Percentiles rank a stretch among this genome's conserved stretches.
Conservation (phyloP, 2,329 filamentous ascomycete genomes). For the Penicillium sp. region DNA sequence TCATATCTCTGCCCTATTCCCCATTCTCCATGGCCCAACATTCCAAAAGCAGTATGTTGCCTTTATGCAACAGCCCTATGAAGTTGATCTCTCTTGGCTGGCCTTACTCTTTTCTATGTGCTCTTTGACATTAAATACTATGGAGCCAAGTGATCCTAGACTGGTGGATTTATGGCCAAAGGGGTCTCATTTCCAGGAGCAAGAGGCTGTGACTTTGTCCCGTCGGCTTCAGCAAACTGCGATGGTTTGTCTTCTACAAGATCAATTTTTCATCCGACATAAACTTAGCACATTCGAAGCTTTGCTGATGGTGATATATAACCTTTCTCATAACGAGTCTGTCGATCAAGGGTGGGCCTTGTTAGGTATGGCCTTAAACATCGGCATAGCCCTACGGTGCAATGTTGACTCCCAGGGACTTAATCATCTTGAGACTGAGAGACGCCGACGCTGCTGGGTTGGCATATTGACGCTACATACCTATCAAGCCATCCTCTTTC, state of each 20-base stretch:
- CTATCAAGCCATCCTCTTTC: conserved; percentile 30
- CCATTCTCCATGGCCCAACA: conserved; percentile 32
- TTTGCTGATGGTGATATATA: conserved; percentile 34
- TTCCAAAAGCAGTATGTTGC: conserved; percentile 28
- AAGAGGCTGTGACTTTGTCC: conserved; percentile 1
- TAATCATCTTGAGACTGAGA: conserved; percentile 23
- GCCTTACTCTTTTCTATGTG: conserved; percentile 31
- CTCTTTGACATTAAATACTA: conserved; percentile 23
- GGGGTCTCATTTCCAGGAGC: background rate
- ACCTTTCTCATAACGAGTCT: conserved; percentile 27
- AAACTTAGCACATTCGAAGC: conserved; percentile 32
- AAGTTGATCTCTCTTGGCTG: conserved; percentile 29
- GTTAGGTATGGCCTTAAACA: conserved; percentile 32
- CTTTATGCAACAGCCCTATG: conserved; percentile 20
- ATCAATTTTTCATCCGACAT: conserved; percentile 32
- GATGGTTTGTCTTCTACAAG: conserved; percentile 31
- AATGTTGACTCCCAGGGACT: conserved; percentile 27
- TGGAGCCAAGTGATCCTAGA: conserved; percentile 24
- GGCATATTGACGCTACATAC: conserved; percentile 35
- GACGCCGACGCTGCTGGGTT: conserved; percentile 35
- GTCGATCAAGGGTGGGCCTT: conserved; percentile 31
- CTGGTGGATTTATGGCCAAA: conserved; percentile 20
- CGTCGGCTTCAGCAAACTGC: conserved; percentile 17
- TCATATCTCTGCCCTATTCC: conserved; percentile 23
- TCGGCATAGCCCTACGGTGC: conserved; percentile 32